Percentiles rank a stretch among this genome's conserved stretches.
Conservation (phyloP, 148 eudicot species). For the Chenopodium album region DNA sequence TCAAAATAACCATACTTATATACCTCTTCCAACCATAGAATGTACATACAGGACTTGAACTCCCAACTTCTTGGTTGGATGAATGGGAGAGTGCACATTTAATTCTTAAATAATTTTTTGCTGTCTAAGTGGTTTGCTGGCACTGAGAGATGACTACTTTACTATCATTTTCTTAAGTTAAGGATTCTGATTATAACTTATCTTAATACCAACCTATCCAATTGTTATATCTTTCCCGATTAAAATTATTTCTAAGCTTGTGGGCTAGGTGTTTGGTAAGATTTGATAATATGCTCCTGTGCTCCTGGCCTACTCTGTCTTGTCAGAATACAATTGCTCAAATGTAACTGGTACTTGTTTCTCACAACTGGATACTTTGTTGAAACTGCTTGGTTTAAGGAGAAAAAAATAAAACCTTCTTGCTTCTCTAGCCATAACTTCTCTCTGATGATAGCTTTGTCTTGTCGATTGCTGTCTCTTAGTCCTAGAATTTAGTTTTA, state of each 20-base stretch:
- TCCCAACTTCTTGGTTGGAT: not conserved
- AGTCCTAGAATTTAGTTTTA: not conserved
- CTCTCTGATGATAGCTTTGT: not conserved
- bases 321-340: not conserved
- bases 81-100: no score
- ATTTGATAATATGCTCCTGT: not conserved
- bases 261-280: not conserved
- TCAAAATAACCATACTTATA: not conserved
- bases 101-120: no score
- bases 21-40: not conserved
- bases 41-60: not conserved
- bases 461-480: not conserved
- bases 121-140: no score
- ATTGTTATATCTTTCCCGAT: no score
- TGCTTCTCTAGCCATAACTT: not conserved
- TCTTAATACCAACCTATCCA: not conserved
- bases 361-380: not conserved
- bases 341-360: not conserved
- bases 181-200: not conserved
- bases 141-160: not conserved
- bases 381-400: not conserved
- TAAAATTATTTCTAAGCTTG: no score
- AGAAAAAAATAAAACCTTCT: not conserved
- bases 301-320: not conserved
- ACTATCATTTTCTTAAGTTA: not conserved